phyloP scores from a whole-genome alignment of 345 rosid genomes.

The Microthlaspi erraticum region DNA sequence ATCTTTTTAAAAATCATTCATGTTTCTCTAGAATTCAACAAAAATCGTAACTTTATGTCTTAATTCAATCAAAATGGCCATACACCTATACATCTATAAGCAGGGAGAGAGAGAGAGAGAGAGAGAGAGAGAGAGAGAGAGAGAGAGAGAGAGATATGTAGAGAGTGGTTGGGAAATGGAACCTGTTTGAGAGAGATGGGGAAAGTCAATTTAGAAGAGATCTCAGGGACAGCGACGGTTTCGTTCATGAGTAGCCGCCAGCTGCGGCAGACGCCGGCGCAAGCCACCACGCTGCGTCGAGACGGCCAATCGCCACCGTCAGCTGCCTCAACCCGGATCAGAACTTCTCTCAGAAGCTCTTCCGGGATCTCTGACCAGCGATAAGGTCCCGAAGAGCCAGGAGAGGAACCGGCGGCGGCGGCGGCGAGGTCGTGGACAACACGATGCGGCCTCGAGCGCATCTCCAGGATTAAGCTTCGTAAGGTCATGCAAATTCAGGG shows the following conservation, averaged over 20 bases:
- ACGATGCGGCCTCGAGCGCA: constrained; percentile 65
- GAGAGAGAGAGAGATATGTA: background rate
- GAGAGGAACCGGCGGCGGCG: constrained; percentile 24
- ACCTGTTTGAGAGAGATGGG: constrained; percentile 95
- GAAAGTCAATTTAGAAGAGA: constrained; percentile 74
- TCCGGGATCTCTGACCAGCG: constrained; percentile 81
- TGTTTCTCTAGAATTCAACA: constrained; percentile 8
- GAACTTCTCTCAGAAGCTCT: constrained; percentile 76
- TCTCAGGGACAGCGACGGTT: constrained; percentile 69
- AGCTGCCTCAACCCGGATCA: constrained; percentile 64
- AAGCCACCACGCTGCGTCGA: constrained; percentile 78
- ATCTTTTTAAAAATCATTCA: background rate
- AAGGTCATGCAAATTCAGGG: constrained; percentile 47
- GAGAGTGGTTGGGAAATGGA: background rate
- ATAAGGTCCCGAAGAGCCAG: constrained; percentile 36
- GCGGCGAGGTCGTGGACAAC: constrained; percentile 60
- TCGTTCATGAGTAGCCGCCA: constrained; percentile 78
- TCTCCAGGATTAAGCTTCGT: constrained; percentile 54
- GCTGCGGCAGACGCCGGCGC: constrained; percentile 80
- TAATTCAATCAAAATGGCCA: constrained; percentile 18
- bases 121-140: no score
- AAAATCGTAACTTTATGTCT: constrained; percentile 32
- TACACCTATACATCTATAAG: no score
- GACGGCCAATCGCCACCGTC: constrained; percentile 73
- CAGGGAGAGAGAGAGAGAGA: no score